Evolutionary conservation across 2,329 filamentous ascomycete genomes (phyloP).

Genomic region (Waltergamsia citrina): DNA sequence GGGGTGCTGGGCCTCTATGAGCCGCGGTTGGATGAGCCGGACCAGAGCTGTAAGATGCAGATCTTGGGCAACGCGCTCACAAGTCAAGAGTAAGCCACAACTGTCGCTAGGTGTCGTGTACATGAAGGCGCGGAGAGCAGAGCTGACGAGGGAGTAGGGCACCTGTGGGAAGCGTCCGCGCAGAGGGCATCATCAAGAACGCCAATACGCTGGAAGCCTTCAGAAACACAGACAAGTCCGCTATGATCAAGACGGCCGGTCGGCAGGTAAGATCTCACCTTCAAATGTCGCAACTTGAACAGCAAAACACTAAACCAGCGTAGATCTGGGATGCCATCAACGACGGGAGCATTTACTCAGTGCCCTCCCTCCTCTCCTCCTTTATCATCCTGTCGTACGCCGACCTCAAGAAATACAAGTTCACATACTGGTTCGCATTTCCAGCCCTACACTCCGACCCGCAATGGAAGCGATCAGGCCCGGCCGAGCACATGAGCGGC

Average conservation of each 20-base stretch:
- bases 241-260: conserved; percentile 69
- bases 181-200: conserved; percentile 91
- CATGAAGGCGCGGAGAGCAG: too few relatives aligned
- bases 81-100: conserved; percentile 56
- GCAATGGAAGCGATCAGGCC: conserved; percentile 59
- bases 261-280: too few relatives aligned
- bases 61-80: conserved; percentile 80
- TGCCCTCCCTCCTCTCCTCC: conserved; percentile 81
- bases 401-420: conserved; percentile 94
- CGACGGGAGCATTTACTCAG: conserved; percentile 92
- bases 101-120: too few relatives aligned
- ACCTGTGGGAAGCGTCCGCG: conserved; percentile 64
- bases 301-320: too few relatives aligned
- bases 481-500: conserved; percentile 45
- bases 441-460: conserved; percentile 87
- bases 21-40: conserved; percentile 63
- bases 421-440: conserved; percentile 97
- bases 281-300: too few relatives aligned
- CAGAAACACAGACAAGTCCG: conserved; percentile 68
- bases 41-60: conserved; percentile 80
- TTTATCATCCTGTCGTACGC: conserved; percentile 88
- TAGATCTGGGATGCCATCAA: conserved; percentile 98
- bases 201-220: conserved; percentile 95
- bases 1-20: conserved; percentile 85
- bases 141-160: conserved; percentile 37